These are phyloP conservation scores for Sporothrix curviconia DNA, from an alignment of 2,329 filamentous ascomycete genomes.

Conservation along the genomic window DNA sequence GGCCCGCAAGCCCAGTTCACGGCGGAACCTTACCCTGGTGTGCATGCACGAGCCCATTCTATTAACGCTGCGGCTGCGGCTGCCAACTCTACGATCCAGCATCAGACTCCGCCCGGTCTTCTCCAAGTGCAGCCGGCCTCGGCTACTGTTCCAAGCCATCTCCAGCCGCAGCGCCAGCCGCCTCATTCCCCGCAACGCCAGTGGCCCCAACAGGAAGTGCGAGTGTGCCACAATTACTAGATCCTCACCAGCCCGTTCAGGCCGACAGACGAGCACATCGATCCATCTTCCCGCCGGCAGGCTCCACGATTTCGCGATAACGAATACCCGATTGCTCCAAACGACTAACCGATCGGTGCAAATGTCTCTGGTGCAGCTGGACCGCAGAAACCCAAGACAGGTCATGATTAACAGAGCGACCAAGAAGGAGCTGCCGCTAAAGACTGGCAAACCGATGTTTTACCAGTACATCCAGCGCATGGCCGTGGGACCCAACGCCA, in stretches of 20 bases:
- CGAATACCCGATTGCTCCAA: constrained; percentile 37
- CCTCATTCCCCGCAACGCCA: too few relatives aligned
- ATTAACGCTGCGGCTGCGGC: background rate
- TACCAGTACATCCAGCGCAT: constrained; percentile 55
- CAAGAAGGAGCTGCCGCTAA: background rate
- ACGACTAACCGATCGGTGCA: constrained; percentile 37
- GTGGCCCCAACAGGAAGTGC: too few relatives aligned
- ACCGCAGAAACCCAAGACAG: constrained; percentile 42
- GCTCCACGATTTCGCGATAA: constrained; percentile 20
- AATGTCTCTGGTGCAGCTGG: constrained; percentile 41
- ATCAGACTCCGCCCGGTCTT: too few relatives aligned
- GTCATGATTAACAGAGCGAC: constrained; percentile 24
- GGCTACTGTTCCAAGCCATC: too few relatives aligned
- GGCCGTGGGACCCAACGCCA: constrained; percentile 37
- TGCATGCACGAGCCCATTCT: background rate
- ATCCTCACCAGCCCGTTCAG: background rate
- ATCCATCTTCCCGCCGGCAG: constrained; percentile 22
- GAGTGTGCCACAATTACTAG: too few relatives aligned
- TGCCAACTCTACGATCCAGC: too few relatives aligned
- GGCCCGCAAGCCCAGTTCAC: background rate
- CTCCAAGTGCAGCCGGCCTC: too few relatives aligned
- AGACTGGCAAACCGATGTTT: constrained; percentile 30
- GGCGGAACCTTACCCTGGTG: background rate
- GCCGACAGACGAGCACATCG: background rate
- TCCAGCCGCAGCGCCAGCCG: too few relatives aligned